These are phyloP conservation scores for Corchorus olitorius DNA, from an alignment of 345 rosid genomes.

Conservation along the genomic window DNA sequence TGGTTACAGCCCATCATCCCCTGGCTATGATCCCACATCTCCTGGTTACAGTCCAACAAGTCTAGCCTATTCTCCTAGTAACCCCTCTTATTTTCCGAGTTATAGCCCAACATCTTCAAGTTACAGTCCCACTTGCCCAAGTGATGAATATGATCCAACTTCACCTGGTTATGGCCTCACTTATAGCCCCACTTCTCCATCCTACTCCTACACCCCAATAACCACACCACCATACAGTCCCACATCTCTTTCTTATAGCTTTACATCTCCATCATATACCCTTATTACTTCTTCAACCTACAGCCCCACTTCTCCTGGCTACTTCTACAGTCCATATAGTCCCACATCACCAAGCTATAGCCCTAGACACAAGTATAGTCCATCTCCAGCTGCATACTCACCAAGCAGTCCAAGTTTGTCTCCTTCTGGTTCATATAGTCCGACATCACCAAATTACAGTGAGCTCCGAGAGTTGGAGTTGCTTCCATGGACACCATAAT, in stretches of 20 bases:
- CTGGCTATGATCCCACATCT: slow-evolving; percentile 69
- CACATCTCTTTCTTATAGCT: slow-evolving; percentile 83
- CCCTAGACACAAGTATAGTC: slow-evolving; percentile 65
- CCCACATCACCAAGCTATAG: slow-evolving; percentile 75
- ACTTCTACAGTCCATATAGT: slow-evolving; percentile 81
- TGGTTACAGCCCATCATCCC: slow-evolving; percentile 80
- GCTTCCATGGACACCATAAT: too few species aligned
- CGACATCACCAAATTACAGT: slow-evolving; percentile 91
- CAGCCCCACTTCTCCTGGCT: slow-evolving; percentile 79
- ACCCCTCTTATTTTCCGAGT: slow-evolving; percentile 67
- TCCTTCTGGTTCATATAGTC: slow-evolving; percentile 90
- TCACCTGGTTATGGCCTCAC: slow-evolving; percentile 79
- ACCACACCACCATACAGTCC: slow-evolving; percentile 69
- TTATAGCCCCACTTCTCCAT: slow-evolving; percentile 86
- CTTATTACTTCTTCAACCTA: slow-evolving; percentile 84
- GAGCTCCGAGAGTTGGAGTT: too few species aligned
- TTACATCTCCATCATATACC: slow-evolving; percentile 72
- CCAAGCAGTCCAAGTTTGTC: slow-evolving; percentile 92
- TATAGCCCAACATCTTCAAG: slow-evolving; percentile 80
- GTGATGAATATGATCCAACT: slow-evolving; percentile 74
- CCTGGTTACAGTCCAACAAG: slow-evolving; percentile 83
- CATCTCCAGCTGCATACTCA: slow-evolving; percentile 72
- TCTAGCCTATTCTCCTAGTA: slow-evolving; percentile 78
- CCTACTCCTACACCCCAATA: slow-evolving; percentile 48
- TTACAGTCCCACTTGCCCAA: slow-evolving; percentile 81